phyloP scores from a whole-genome alignment of 1,284 basidiomycete genomes.

The Moesziomyces antarcticus region DNA sequence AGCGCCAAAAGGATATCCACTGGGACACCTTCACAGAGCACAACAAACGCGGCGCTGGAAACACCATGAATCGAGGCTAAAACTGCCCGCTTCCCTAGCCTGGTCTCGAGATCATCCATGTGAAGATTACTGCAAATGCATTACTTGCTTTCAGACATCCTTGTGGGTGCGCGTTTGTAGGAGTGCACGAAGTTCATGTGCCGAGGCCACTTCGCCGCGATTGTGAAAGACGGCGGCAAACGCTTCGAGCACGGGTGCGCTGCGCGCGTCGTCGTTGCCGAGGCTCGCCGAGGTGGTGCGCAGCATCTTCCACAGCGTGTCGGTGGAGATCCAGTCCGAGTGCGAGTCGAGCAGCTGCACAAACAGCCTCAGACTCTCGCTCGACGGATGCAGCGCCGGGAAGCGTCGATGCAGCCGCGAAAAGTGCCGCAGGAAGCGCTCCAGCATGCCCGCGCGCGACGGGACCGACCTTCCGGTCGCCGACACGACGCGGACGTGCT shows the following conservation, averaged over 20 bases:
- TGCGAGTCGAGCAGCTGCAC: slow-evolving; percentile 22
- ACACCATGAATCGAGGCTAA: slow-evolving; percentile 89
- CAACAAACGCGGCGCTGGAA: slow-evolving; percentile 79
- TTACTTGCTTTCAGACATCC: neutral
- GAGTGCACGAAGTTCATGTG: slow-evolving; percentile 5
- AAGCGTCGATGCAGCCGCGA: slow-evolving; percentile 13
- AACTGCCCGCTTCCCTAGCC: too few species aligned
- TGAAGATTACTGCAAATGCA: too few species aligned
- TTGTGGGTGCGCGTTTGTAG: neutral
- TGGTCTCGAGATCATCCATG: too few species aligned
- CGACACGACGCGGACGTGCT: slow-evolving; percentile 10
- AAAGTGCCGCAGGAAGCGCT: slow-evolving; percentile 27
- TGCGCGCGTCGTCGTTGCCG: neutral
- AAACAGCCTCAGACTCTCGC: slow-evolving; percentile 16
- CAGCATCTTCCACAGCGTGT: slow-evolving; percentile 37
- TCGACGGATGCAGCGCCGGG: slow-evolving; percentile 7
- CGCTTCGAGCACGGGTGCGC: slow-evolving; percentile 16
- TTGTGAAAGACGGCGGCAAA: slow-evolving; percentile 25
- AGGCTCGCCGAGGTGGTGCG: slow-evolving; percentile 17
- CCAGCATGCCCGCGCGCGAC: slow-evolving; percentile 27
- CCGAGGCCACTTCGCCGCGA: slow-evolving; percentile 9
- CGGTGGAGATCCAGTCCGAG: slow-evolving; percentile 17
- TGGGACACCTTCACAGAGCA: slow-evolving; percentile 59
- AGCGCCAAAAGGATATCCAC: slow-evolving; percentile 51
- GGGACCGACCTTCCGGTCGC: slow-evolving; percentile 2